These are phyloP conservation scores for Actinomucor elegans DNA, from an alignment of 371 early-diverging fungal genomes.

Conservation along the genomic window DNA sequence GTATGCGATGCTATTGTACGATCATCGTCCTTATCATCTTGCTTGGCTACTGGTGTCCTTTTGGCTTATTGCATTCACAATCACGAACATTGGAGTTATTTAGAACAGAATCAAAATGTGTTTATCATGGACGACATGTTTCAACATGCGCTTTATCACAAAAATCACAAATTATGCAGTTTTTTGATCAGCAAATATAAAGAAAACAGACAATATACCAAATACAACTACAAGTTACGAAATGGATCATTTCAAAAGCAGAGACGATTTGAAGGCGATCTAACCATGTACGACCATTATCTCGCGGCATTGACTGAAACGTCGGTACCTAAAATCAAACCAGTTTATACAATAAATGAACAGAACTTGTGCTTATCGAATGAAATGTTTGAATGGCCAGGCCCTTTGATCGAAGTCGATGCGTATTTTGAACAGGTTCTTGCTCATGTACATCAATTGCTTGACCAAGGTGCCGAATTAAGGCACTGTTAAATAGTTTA, in stretches of 20 bases:
- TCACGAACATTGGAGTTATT: background rate
- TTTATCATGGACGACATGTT: slow-evolving; percentile 1
- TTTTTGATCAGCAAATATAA: background rate
- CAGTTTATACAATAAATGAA: background rate
- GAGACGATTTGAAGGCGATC: background rate
- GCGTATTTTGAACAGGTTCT: background rate
- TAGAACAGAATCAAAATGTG: background rate
- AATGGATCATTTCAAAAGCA: background rate
- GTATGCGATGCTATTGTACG: background rate
- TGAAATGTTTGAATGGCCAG: background rate
- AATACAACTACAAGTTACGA: background rate
- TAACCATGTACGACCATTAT: background rate
- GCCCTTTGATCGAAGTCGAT: background rate
- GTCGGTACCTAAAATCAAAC: background rate
- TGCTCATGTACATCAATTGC: background rate
- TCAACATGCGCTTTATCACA: background rate
- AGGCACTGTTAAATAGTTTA: background rate
- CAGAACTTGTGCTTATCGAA: background rate
- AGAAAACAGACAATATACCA: background rate
- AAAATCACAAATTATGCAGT: background rate
- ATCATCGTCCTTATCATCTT: background rate
- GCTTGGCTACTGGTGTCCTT: background rate
- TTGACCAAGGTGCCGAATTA: background rate
- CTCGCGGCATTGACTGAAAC: background rate
- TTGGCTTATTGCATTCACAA: slow-evolving; percentile 4